A percentile compares a stretch with the other conserved stretches of the same genome.
These are phyloP conservation scores for Neofusicoccum sp. DNA, from an alignment of 2,329 filamentous ascomycete genomes.

Conservation along the genomic window DNA sequence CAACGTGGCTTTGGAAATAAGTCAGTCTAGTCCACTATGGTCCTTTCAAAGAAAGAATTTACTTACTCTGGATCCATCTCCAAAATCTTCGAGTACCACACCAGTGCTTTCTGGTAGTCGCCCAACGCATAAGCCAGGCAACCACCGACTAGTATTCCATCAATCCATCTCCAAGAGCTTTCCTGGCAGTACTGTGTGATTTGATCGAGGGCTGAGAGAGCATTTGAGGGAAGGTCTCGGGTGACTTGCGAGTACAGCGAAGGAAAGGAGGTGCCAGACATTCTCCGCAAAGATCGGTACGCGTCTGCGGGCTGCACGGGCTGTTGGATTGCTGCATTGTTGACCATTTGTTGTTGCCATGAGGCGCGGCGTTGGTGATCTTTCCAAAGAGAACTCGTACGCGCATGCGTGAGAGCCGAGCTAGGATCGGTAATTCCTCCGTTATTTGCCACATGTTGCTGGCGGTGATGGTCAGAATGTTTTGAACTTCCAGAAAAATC, in stretches of 20 bases:
- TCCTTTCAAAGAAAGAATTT: background rate
- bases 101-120: conserved; percentile 72
- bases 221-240: conserved; percentile 21
- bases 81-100: conserved; percentile 70
- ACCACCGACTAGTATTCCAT: conserved; percentile 87
- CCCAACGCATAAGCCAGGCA: conserved; percentile 89
- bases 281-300: background rate
- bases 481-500: conserved; percentile 40
- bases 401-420: background rate
- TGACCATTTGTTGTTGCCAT: conserved; percentile 12
- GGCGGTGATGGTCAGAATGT: background rate
- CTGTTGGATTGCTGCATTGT: background rate
- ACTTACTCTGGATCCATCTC: conserved; percentile 56
- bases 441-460: background rate
- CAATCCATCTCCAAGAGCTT: conserved; percentile 65
- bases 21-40: conserved; percentile 21
- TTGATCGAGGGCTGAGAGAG: conserved; percentile 36
- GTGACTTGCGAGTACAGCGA: background rate
- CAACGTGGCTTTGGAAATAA: conserved; percentile 66
- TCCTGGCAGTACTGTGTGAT: conserved; percentile 40
- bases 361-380: conserved; percentile 11
- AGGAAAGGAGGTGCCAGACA: conserved; percentile 4
- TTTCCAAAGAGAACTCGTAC: conserved; percentile 3
- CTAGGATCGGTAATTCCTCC: background rate
- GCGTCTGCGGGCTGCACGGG: background rate